Evolutionary conservation across 2,329 filamentous ascomycete genomes (phyloP), one percentile per base, ranked within the genome.

Genomic region (Alternaria sp.): DNA sequence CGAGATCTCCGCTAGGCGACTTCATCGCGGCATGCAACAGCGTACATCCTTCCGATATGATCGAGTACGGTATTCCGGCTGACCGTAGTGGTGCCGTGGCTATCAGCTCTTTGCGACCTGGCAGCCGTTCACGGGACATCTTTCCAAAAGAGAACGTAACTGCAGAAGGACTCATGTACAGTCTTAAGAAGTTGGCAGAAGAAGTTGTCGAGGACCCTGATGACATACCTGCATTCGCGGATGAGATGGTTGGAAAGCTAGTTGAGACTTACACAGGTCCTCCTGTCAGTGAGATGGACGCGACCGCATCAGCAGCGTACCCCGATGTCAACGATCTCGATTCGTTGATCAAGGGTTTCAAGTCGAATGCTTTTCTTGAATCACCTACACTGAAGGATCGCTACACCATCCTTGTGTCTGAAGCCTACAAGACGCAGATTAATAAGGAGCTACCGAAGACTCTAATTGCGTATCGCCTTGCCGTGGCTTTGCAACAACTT

Each of bases 1-100:
- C 83, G 11, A 58, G 69, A 3, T 83, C 83, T 15, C 83, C 85
- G 17, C 71, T 83, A 17, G 80, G 82, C 21, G 83, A 84, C 28
- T 81, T 83, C 23, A 73, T 83, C 13, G 86, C 85, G 6, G 80
- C 81, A 4, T 85, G 83, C 59, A 79, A 84, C 50, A 86, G 84
- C 3, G 69, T 86, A 26, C 86, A 89, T 70, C 87, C 87, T 0
- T 85, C 82, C 5, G 84, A 88, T 70, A 84, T 86, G 78, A 78
- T 88, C 13, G 85, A 89, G 63, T 89, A 89, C 69, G 81, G 82
- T 1, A 84, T 84, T 7, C 74, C 80, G 8, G 80, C 82, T 4
- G 81, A 84, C 25, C 82, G 86, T 57, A 74, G 76, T n/a, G 74
- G 78, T 1, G 79, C 72, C 0, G 67, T 86, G 28, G 68, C 59